Evolutionary conservation across 768 basidiomycete species (phyloP).

Genomic region (Chalciporus pseudorubinellus): DNA sequence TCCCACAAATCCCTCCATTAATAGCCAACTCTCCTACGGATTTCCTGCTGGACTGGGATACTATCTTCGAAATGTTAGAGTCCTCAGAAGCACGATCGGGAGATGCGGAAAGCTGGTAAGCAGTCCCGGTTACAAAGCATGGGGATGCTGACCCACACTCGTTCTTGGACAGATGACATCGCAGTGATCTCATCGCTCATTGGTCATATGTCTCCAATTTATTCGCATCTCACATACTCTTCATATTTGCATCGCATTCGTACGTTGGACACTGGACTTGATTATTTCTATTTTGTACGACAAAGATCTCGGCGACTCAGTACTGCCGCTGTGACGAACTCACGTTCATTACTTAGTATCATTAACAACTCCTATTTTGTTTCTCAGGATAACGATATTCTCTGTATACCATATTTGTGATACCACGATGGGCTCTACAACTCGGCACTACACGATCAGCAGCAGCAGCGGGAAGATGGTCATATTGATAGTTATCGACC

Average conservation of each 20-base stretch:
- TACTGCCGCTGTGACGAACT: not conserved
- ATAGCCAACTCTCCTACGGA: conserved; percentile 14
- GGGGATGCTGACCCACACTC: not conserved
- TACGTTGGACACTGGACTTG: conserved; percentile 5
- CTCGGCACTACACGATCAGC: too few relatives aligned
- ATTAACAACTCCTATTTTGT: not conserved
- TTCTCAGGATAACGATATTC: not conserved
- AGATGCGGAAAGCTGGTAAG: conserved; percentile 12
- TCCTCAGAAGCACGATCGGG: conserved; percentile 4
- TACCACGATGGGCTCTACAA: not conserved
- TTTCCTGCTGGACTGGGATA: conserved; percentile 30
- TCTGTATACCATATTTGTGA: not conserved
- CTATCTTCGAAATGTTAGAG: conserved; percentile 30
- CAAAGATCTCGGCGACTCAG: not conserved
- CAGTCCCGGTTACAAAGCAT: not conserved
- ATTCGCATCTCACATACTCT: conserved; percentile 9
- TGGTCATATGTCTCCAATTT: not conserved
- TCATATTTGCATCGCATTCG: conserved; percentile 1
- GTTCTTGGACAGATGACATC: conserved; percentile 5
- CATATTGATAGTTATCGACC: not conserved
- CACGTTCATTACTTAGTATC: not conserved
- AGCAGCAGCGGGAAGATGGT: not conserved
- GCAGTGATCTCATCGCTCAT: not conserved
- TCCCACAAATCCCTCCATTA: conserved; percentile 4
- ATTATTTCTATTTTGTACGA: not conserved